phyloP scores from a whole-genome alignment of 805 yeast species.

The Ogataea allantospora region DNA sequence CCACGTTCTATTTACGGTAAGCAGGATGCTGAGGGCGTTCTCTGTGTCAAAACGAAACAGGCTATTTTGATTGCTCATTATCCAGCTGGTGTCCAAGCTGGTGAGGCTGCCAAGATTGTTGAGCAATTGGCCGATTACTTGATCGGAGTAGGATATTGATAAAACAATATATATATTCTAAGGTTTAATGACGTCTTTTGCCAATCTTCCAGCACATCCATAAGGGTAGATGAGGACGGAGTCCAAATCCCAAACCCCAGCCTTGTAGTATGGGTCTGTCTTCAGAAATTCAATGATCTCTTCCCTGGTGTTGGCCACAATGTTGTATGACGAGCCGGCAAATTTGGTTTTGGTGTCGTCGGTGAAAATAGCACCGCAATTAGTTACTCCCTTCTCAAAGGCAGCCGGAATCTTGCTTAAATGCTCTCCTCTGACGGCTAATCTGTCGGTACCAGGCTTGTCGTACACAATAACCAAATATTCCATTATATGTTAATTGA shows the following conservation, averaged over 20 bases:
- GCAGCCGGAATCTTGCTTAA: constrained; percentile 44
- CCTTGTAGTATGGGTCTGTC: constrained; percentile 57
- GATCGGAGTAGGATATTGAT: constrained; percentile 78
- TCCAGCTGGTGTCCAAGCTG: constrained; percentile 86
- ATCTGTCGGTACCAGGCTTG: constrained; percentile 58
- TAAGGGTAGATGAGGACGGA: constrained; percentile 57
- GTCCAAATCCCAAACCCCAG: constrained; percentile 76
- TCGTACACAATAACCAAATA: constrained; percentile 71
- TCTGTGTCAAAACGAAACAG: constrained; percentile 91
- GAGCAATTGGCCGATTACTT: constrained; percentile 95
- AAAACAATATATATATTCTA: constrained; percentile 6
- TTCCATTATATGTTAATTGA: constrained; percentile 37
- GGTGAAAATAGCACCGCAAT: constrained; percentile 52
- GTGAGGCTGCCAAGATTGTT: constrained; percentile 91
- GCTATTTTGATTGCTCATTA: constrained; percentile 93
- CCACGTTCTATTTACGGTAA: constrained; percentile 93
- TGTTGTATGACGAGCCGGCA: constrained; percentile 66
- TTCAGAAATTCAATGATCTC: constrained; percentile 64
- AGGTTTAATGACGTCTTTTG: constrained; percentile 28
- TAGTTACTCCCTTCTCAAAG: constrained; percentile 43
- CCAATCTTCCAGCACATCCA: constrained; percentile 45
- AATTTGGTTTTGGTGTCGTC: constrained; percentile 49
- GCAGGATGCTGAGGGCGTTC: constrained; percentile 80
- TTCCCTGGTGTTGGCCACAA: constrained; percentile 63
- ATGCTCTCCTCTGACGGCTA: constrained; percentile 52